A percentile compares a stretch with the other conserved stretches of the same genome.
Evolutionary conservation across 768 basidiomycete species (phyloP).

Genomic region (Russula sp.): DNA sequence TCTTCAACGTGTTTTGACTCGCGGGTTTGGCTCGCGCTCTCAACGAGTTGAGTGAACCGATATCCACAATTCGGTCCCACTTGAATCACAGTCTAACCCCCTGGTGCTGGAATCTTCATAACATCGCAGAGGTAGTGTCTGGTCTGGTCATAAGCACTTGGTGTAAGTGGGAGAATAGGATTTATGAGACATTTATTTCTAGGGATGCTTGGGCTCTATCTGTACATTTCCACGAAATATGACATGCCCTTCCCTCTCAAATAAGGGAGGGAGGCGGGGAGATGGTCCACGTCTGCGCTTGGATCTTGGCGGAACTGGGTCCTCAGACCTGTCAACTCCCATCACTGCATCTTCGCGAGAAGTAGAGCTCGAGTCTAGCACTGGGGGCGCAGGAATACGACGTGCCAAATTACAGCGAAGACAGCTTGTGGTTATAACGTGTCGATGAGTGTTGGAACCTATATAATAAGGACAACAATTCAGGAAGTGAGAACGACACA

Average conservation of each 20-base stretch:
- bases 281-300: slow-evolving; percentile 25
- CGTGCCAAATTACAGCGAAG: slow-evolving; percentile 48
- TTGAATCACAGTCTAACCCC: too few relatives aligned
- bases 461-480: slow-evolving; percentile 3
- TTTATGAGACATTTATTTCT: neutral
- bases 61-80: too few relatives aligned
- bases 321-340: neutral
- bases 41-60: too few relatives aligned
- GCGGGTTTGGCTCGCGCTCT: too few relatives aligned
- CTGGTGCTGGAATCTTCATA: too few relatives aligned
- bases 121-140: neutral
- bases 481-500: slow-evolving; percentile 16
- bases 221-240: slow-evolving; percentile 58
- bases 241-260: slow-evolving; percentile 57
- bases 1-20: too few relatives aligned
- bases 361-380: neutral
- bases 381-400: slow-evolving; percentile 60
- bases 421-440: slow-evolving; percentile 54
- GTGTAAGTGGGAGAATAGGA: neutral
- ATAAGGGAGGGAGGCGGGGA: slow-evolving; percentile 49
- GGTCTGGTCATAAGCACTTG: neutral
- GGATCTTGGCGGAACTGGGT: neutral
- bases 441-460: slow-evolving; percentile 44
- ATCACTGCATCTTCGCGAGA: neutral
- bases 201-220: neutral